Conservation (phyloP, 1,284 basidiomycete genomes). For the Sporisorium iseilematis-ciliati region DNA sequence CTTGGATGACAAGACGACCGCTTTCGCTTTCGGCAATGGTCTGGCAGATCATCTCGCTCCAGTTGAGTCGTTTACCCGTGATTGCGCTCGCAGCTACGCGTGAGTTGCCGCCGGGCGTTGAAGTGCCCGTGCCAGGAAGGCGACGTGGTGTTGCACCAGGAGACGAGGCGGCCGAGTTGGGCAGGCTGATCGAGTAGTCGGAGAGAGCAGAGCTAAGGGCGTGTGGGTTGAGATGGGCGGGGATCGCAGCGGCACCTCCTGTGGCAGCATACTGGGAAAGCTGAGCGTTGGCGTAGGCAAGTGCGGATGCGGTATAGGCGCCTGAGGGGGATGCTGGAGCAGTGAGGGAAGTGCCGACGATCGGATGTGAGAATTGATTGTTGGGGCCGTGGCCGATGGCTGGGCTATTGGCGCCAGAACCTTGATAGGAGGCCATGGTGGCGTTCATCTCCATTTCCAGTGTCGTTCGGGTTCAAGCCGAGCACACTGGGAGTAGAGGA, state of each 20-base stretch:
- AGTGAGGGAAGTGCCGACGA: constrained; percentile 38
- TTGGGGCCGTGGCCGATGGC: constrained; percentile 28
- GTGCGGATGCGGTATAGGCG: constrained; percentile 48
- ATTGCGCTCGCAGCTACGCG: constrained; percentile 57
- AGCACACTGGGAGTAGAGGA: constrained; percentile 1
- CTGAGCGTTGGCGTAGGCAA: constrained; percentile 63
- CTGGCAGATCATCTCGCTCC: constrained; percentile 68
- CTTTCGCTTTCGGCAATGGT: constrained; percentile 63
- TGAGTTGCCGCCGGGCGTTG: constrained; percentile 54
- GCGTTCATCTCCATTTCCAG: constrained; percentile 54
- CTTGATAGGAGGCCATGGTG: constrained; percentile 54
- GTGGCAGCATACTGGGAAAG: constrained; percentile 56
- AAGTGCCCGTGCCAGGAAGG: constrained; percentile 45
- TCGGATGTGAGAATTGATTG: constrained; percentile 26
- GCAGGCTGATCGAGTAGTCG: constrained; percentile 55
- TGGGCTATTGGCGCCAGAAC: constrained; percentile 51
- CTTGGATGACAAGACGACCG: constrained; percentile 66
- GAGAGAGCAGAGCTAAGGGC: constrained; percentile 56
- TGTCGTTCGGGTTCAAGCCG: constrained; percentile 16
- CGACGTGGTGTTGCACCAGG: constrained; percentile 55
- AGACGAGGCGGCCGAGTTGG: constrained; percentile 57
- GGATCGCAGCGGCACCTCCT: constrained; percentile 41
- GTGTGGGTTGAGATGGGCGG: constrained; percentile 57
- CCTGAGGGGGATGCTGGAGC: constrained; percentile 47
- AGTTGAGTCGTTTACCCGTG: constrained; percentile 66